Evolutionary conservation across 257 asterid genomes (phyloP).

Genomic region (Osmanthus fragrans): DNA sequence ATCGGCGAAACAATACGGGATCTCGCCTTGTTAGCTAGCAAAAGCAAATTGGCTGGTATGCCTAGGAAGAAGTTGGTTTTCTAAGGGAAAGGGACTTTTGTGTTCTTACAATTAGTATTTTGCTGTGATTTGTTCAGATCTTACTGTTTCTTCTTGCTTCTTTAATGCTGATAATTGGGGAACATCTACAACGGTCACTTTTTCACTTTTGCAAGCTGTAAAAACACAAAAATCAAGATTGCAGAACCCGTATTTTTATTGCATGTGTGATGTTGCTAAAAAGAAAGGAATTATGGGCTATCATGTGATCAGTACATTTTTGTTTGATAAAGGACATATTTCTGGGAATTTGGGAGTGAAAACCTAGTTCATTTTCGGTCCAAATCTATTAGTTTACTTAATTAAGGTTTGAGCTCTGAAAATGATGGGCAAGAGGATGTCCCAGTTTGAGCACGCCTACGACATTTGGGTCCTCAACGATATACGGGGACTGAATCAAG

Average conservation of each 20-base stretch:
- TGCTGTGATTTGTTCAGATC: conserved; percentile 5
- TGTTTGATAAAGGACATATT: conserved; percentile 16
- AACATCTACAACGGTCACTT: conserved; percentile 36
- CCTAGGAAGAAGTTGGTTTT: conserved; percentile 78
- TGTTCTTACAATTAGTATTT: neutral
- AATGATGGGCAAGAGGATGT: conserved; percentile 21
- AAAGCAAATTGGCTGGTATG: conserved; percentile 30
- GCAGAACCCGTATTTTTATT: conserved; percentile 28
- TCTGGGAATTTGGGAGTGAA: conserved; percentile 17
- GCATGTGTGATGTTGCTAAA: conserved; percentile 44
- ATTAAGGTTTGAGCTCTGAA: conserved; percentile 2
- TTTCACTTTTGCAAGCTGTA: conserved; percentile 42
- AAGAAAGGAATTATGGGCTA: conserved; percentile 38
- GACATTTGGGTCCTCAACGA: neutral
- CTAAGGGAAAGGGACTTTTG: conserved; percentile 21
- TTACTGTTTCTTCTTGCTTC: conserved; percentile 6
- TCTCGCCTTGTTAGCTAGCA: conserved; percentile 52
- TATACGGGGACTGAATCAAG: conserved; percentile 9
- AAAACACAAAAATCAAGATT: conserved; percentile 24
- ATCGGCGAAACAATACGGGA: conserved; percentile 71
- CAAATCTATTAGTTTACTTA: neutral
- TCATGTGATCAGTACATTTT: conserved; percentile 30
- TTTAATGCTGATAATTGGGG: conserved; percentile 17
- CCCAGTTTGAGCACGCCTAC: conserved; percentile 25
- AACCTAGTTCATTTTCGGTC: neutral